Evolutionary conservation across 768 basidiomycete genomes (phyloP).

Genomic region (Pulveroboletus ravenelii): DNA sequence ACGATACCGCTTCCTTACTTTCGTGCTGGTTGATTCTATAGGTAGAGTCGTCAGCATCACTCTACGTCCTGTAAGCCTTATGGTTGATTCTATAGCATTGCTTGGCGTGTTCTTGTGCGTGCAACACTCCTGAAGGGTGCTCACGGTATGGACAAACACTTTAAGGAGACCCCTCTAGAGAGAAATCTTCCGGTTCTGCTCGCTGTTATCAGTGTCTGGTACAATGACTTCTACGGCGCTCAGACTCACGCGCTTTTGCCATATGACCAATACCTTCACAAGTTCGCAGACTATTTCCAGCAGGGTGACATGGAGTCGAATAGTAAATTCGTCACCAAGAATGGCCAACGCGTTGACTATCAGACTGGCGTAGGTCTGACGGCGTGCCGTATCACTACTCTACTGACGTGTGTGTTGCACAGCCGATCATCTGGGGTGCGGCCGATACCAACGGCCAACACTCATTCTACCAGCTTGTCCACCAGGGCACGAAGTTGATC

Average conservation of each 20-base stretch:
- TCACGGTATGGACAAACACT: constrained; percentile 97
- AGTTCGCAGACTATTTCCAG: constrained; percentile 99
- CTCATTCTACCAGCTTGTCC: constrained; percentile 97
- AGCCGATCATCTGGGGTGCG: constrained; percentile 99
- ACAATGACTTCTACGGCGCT: constrained; percentile 96
- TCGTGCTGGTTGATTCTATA: too few relatives aligned
- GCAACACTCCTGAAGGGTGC: constrained; percentile 89
- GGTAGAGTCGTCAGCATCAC: too few relatives aligned
- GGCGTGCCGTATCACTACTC: neutral
- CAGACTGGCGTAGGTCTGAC: constrained; percentile 81
- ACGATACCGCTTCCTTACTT: too few relatives aligned
- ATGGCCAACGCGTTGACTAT: constrained; percentile 88
- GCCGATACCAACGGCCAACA: constrained; percentile 98
- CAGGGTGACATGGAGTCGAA: constrained; percentile 99
- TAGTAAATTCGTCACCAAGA: constrained; percentile 94
- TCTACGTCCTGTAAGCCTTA: too few relatives aligned
- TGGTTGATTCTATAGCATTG: too few relatives aligned
- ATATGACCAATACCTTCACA: constrained; percentile 98
- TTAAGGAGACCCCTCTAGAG: constrained; percentile 83
- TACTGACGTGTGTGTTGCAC: neutral
- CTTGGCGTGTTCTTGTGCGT: too few relatives aligned
- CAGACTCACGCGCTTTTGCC: constrained; percentile 95
- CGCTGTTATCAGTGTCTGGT: constrained; percentile 94
- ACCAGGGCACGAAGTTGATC: constrained; percentile 90
- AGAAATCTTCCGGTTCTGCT: constrained; percentile 89